These are phyloP conservation scores for Scenedesmus sp. DNA, from an alignment of 163 green algal species.

Conservation along the genomic window DNA sequence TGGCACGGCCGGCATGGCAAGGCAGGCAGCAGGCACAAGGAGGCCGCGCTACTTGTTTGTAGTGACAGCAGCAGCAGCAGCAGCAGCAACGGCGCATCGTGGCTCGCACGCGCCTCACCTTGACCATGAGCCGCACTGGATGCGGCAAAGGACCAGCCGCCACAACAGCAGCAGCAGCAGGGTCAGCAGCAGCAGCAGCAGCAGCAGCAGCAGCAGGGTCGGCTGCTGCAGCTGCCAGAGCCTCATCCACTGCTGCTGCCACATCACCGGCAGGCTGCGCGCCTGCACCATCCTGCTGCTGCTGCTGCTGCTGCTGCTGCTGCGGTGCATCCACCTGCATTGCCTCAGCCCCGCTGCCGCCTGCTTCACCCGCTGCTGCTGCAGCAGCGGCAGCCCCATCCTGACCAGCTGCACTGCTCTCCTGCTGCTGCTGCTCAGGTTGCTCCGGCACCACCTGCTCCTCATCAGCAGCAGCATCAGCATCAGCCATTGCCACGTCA, in stretches of 20 bases:
- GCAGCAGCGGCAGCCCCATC: not conserved
- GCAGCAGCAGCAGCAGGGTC: not conserved
- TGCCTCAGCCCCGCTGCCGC: not conserved
- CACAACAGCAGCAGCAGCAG: conserved; percentile 11
- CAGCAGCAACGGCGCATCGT: not conserved
- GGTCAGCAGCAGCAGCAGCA: not conserved
- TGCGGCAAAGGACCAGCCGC: not conserved
- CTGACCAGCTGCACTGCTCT: not conserved
- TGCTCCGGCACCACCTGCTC: conserved; percentile 17
- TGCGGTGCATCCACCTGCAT: not conserved
- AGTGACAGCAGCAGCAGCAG: not conserved
- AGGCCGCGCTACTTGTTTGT: not conserved
- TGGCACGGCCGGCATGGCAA: not conserved
- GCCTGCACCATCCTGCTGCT: not conserved
- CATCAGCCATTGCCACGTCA: not conserved
- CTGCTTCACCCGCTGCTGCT: not conserved
- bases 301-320: not conserved
- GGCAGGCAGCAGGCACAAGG: not conserved
- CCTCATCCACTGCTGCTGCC: not conserved
- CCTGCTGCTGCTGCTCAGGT: conserved; percentile 26
- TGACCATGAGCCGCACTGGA: not conserved
- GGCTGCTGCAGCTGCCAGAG: conserved; percentile 37
- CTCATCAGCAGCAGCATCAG: not conserved
- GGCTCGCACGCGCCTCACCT: not conserved
- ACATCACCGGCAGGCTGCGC: not conserved